Conservation (phyloP, 148 eudicot species). For the Rhododendron henanense region DNA sequence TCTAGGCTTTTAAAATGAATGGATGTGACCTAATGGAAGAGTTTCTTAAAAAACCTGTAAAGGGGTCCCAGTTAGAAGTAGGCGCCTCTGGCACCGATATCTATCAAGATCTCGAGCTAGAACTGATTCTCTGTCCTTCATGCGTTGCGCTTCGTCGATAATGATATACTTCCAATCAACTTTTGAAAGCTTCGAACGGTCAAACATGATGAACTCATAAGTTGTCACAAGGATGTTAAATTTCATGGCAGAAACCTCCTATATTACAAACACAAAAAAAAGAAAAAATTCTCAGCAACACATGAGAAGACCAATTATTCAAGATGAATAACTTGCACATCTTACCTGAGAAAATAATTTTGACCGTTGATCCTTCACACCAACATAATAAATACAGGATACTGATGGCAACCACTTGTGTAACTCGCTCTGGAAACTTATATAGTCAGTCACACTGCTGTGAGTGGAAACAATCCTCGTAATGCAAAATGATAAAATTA, state of each 20-base stretch:
- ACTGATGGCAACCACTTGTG: slow-evolving; percentile 83
- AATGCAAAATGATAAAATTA: slow-evolving; percentile 2
- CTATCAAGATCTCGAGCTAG: slow-evolving; percentile 91
- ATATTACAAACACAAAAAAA: slow-evolving; percentile 24
- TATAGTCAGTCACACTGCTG: slow-evolving; percentile 8
- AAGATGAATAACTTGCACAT: slow-evolving; percentile 7
- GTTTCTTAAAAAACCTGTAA: slow-evolving; percentile 55
- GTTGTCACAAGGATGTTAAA: slow-evolving; percentile 96
- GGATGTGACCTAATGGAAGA: not conserved
- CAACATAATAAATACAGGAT: slow-evolving; percentile 90
- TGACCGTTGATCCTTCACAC: slow-evolving; percentile 74
- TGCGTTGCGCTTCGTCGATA: slow-evolving; percentile 97
- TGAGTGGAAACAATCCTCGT: slow-evolving; percentile 4
- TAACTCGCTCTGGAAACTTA: slow-evolving; percentile 69
- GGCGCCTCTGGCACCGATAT: slow-evolving; percentile 94
- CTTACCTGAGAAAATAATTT: slow-evolving; percentile 90
- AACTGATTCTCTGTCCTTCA: slow-evolving; percentile 97
- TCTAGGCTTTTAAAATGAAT: not conserved
- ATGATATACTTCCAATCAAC: slow-evolving; percentile 92
- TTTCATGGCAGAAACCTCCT: slow-evolving; percentile 92
- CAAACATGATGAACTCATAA: slow-evolving; percentile 93
- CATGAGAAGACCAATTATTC: slow-evolving; percentile 7
- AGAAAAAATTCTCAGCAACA: not conserved
- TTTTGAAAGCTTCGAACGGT: slow-evolving; percentile 88
- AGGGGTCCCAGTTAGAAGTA: slow-evolving; percentile 94